Base-by-base conservation (phyloP, 1,284 basidiomycete genomes). In the Athelia sp. region DNA sequence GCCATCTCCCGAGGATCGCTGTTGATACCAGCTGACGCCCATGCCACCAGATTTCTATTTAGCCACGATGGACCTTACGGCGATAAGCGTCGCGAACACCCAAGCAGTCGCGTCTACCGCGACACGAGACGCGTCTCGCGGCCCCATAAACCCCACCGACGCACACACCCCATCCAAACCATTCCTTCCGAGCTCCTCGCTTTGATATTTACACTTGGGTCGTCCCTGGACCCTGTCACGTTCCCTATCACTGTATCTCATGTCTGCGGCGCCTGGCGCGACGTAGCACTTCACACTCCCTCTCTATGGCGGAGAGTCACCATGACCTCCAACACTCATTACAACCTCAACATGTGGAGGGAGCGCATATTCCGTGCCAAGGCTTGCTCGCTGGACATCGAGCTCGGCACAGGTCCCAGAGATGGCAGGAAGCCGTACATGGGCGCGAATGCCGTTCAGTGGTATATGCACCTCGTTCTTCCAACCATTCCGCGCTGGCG, bases 161-260 rank as follows among this genome's bases (percentile, higher is more conserved):
- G 59, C 40, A 38, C 57, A 10, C 78, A 82, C 57, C 73, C 74
- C 51, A 79, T 85, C 46, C 72, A 72, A 49, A 60, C 61, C 23
- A 72, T 87, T 43, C 84, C 84, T 6, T 66, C 70, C 29, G 84
- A 87, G 60, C 62, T 87, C 23, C 71, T 87, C 35, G 70, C 77
- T 34, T 73, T 76, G 53, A 74, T 86, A 45, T 85, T 87, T 57
- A 59, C 75, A 26, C 65, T 82, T 15, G 84, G 78, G n/a, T 69
- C 79, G 15, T 65, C 78, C 51, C 71, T 75, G 46, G 76, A 82
- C 57, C 58, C 62, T 49, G 15, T 40, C 36, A 74, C 76, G 69
- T 71, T 84, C 40, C 78, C 83, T 18, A 54, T 86, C 51, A 64
- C 66, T 42, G 68, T 83, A 45, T 84, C 84, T 14, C 84, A 85